Base-by-base conservation (phyloP, 768 basidiomycete species). In the Tulasnella sp. region DNA sequence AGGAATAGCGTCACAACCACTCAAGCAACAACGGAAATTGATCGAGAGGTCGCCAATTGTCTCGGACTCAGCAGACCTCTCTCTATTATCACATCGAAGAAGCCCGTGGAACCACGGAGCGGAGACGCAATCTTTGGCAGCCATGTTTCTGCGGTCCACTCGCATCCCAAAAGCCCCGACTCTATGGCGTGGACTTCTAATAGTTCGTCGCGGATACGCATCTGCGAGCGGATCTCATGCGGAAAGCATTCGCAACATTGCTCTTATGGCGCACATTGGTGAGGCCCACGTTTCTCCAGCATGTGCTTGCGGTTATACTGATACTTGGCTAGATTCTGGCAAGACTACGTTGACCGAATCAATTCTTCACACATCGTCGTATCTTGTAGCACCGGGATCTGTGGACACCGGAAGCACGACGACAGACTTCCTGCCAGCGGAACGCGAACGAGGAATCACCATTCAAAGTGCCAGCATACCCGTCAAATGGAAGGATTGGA, bases 391-490 rank as follows among this genome's bases (percentile, higher is more conserved):
- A 40, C 90, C 94, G 14, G 96, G 96, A 31, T 91, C 95, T 2
- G 95, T 96, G 18, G 96, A 96, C 84, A 93, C 92, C 3, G 96
- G 95, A 28, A 96, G 95, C 82, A 97, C 95, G 9, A 95, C 92
- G 0, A 96, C 95, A 3, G 96, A 96, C 85, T 96, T 96, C 82
- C 87, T 96, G 31, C 95, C 95, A 6, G 94, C 94, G 0, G 95
- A 97, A 86, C 89, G 96, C 80, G 95, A 96, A 85, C 90, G 95
- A 77, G 95, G 95, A 8, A 97, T 97, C 81, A 97, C 96, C 4
- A 94, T 97, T 80, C 96, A 96, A 84, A 95, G 94, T 31, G 96
- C 95, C 18, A 96, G 94, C 86, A 95, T 96, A 81, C 95, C 95
- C 3, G 93, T 95, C 54, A 89, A 90, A 84, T 96, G 95, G 95